These are phyloP conservation scores for Starmerella cellae DNA, from an alignment of 805 yeast species.

Conservation along the genomic window DNA sequence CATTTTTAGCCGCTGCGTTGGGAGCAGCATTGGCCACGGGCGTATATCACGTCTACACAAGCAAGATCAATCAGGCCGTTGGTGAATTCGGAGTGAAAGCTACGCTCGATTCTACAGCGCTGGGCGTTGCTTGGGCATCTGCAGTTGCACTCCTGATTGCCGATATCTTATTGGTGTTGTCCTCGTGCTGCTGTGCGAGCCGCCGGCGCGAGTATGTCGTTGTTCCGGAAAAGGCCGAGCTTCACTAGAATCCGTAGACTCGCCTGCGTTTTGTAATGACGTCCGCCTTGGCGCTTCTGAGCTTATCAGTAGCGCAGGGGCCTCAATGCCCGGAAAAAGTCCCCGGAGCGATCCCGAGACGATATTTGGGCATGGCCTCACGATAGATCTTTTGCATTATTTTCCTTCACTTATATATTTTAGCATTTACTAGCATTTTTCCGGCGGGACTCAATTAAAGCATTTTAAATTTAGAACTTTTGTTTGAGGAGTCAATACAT, in stretches of 20 bases:
- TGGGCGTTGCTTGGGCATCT: constrained; percentile 55
- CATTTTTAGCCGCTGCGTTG: constrained; percentile 23
- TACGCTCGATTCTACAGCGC: constrained; percentile 36
- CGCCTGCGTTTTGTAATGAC: too few relatives aligned
- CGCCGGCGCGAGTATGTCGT: constrained; percentile 13
- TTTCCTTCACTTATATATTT: too few relatives aligned
- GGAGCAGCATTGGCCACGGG: constrained; percentile 48
- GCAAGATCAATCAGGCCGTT: constrained; percentile 38
- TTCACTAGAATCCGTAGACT: background rate
- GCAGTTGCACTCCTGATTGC: constrained; percentile 37
- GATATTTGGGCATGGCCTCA: too few relatives aligned
- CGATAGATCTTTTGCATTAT: too few relatives aligned
- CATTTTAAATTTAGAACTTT: too few relatives aligned
- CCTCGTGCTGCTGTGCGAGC: constrained; percentile 34
- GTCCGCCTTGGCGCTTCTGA: too few relatives aligned
- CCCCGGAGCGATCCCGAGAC: too few relatives aligned
- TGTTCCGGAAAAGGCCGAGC: constrained; percentile 13
- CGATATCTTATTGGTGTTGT: constrained; percentile 32
- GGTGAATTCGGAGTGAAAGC: constrained; percentile 44
- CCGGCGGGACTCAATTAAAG: too few relatives aligned
- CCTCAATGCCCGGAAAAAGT: too few relatives aligned
- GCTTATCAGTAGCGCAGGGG: too few relatives aligned
- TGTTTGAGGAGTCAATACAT: too few relatives aligned
- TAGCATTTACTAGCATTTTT: too few relatives aligned
- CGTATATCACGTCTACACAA: constrained; percentile 37